Evolutionary conservation across 2,329 filamentous ascomycete genomes (phyloP), one percentile per base, ranked within the genome.

Genomic region (Zymoseptoria passerinii): DNA sequence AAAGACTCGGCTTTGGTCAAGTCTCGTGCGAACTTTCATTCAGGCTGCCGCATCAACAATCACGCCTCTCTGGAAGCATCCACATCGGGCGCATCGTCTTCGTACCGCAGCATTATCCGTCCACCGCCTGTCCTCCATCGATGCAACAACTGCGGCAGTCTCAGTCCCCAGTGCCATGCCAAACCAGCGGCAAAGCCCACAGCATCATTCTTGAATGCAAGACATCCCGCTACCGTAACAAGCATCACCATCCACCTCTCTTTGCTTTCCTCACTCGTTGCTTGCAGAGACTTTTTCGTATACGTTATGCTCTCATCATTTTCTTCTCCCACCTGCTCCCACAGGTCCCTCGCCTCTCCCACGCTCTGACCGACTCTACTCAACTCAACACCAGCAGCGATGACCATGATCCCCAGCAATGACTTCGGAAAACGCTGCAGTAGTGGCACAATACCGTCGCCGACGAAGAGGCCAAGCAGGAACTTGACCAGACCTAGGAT

Each of bases 171-270:
- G 73, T 92, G 84, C 71, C 90, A 95, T 3, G 89, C 71, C 79
- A 95, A 82, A 0, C 92, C 92, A 0, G 87, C 89, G 13, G 88
- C 60, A 67, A 96, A 96, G 0, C 92, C 92, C 5, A 96, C 82
- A 0, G 87, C 91, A 73, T 95, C 92, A 69, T 96, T 97, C 72
- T 85, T 88, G 68, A 95, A 96, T 0, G 90, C 90, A 53, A 97
- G 74, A 56, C 95, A 81, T 2, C 87, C 82, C 0, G 89, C 91
- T 8, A 90, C 84, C 0, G 92, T 97, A 61, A 92, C 86, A 59
- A 96, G 80, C 91, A 96, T 95, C 0, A 96, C 86, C 20, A 85
- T 89, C 88, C 90, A 96, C 58, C 91, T 80, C 71, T 90, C 84
- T 57, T 81, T 81, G 51, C 85, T 81, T 73, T 94, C 89, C 54